Evolutionary conservation across 2,329 filamentous ascomycete genomes (phyloP), one percentile per base, ranked within the genome.

Genomic region (Diaporthe citri): DNA sequence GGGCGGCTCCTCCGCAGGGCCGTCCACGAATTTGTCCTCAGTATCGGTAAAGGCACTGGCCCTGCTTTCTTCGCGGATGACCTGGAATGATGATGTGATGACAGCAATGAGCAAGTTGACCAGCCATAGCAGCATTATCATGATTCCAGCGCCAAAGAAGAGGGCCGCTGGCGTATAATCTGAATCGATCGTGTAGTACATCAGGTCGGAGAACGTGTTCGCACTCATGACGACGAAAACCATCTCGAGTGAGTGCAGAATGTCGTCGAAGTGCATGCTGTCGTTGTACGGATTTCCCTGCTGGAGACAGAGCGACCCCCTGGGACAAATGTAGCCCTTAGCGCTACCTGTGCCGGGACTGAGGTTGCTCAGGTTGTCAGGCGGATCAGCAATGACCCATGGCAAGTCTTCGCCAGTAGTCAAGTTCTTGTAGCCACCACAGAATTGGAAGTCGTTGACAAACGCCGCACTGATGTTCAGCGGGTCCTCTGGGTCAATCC

Each of bases 171-270:
- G 90, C 9, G 97, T 89, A 80, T 97, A 98, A 82, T 99, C 97
- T 36, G 95, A 97, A 80, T 97, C 92, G 71, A 94, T 95, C 6
- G 96, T 95, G 79, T 95, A 94, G 83, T 99, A 99, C 88, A 99
- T 95, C 71, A 98, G 86, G 83, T 98, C 95, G 1, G 95, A 94
- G 84, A 97, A 99, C 0, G 97, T 99, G 82, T 99, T 99, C 66
- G 95, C 96, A 80, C 95, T 98, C 95, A 99, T 99, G 81, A 99
- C 93, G 70, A 99, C 95, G 81, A 99, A 99, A 2, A 99, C 96
- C 74, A 98, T 87, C 84, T 99, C 95, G 71, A 98, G 86, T 0
- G 96, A 98, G 77, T 98, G 93, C 41, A 95, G 85, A 55, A 99
- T 97, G 81, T 98, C 96, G 86, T 99, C 97, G 81, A 98, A 99